A percentile compares a stretch with the other conserved stretches of the same genome.
Conservation (phyloP, 768 basidiomycete species). For the Russula brevipes region DNA sequence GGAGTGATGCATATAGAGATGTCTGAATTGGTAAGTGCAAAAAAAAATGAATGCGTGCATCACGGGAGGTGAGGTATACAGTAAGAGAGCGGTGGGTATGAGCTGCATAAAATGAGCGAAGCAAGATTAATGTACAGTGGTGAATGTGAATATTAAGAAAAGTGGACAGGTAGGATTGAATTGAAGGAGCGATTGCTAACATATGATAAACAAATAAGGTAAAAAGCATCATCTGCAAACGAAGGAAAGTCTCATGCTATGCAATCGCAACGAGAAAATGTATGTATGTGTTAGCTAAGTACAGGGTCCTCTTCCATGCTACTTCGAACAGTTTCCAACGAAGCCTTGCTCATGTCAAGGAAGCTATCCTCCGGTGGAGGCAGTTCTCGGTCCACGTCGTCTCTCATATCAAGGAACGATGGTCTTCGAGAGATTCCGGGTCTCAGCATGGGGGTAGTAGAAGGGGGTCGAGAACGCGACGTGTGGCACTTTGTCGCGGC, state of each 20-base stretch:
- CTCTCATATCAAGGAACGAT: constrained; percentile 66
- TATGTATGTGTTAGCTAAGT: constrained; percentile 2
- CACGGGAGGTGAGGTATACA: neutral
- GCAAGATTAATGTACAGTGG: constrained; percentile 8
- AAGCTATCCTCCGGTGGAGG: constrained; percentile 35
- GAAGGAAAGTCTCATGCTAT: neutral
- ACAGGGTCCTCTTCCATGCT: constrained; percentile 30
- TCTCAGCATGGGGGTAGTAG: constrained; percentile 28
- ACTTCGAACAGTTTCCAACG: constrained; percentile 38
- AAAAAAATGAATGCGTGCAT: neutral
- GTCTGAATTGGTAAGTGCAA: neutral
- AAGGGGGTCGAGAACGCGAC: constrained; percentile 16
- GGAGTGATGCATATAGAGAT: neutral
- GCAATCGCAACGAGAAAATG: constrained; percentile 1
- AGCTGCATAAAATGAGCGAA: neutral
- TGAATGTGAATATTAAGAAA: constrained; percentile 9
- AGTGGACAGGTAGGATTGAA: neutral
- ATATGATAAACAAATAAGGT: constrained; percentile 21
- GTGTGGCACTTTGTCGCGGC: constrained; percentile 10
- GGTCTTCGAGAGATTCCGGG: constrained; percentile 60
- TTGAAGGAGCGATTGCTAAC: neutral
- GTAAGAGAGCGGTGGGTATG: constrained; percentile 17
- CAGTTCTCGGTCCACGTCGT: constrained; percentile 28
- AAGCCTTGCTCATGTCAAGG: constrained; percentile 39
- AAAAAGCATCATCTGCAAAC: constrained; percentile 5